Evolutionary conservation across 2,329 filamentous ascomycete species (phyloP).

Genomic region (Emergomyces orientalis): DNA sequence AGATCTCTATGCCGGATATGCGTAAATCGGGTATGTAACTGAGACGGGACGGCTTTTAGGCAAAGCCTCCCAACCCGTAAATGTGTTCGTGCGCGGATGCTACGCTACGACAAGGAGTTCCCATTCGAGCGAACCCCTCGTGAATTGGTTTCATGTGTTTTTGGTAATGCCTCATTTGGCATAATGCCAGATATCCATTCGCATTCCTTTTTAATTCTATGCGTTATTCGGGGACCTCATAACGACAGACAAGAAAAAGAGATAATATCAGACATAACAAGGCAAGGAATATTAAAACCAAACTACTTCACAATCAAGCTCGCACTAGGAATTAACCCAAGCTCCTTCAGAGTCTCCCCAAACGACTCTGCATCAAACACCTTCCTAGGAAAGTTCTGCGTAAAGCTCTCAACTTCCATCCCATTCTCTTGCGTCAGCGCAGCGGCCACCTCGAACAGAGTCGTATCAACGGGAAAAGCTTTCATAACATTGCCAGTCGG

Average conservation of each 20-base stretch:
- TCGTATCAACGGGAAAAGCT: conserved; percentile 80
- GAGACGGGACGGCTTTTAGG: neutral
- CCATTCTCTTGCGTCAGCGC: conserved; percentile 63
- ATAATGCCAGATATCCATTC: neutral
- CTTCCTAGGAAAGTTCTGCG: conserved; percentile 80
- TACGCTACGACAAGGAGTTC: no score
- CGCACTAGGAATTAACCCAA: conserved; percentile 82
- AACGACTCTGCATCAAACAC: conserved; percentile 67
- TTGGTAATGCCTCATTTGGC: no score
- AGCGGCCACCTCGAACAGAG: conserved; percentile 83
- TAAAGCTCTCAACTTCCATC: conserved; percentile 62
- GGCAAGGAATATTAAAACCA: neutral
- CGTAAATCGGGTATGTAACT: neutral
- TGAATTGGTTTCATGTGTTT: neutral
- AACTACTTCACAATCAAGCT: conserved; percentile 60
- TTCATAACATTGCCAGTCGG: conserved; percentile 69
- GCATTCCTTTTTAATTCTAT: neutral
- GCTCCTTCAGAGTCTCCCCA: conserved; percentile 84
- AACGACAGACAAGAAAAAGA: neutral
- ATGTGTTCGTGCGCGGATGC: neutral
- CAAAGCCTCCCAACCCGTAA: neutral
- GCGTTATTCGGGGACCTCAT: neutral
- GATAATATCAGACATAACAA: neutral
- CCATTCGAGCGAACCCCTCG: neutral
- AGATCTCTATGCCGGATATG: neutral